Evolutionary conservation across 1,284 basidiomycete genomes (phyloP).

Genomic region (Naganishia sp.): DNA sequence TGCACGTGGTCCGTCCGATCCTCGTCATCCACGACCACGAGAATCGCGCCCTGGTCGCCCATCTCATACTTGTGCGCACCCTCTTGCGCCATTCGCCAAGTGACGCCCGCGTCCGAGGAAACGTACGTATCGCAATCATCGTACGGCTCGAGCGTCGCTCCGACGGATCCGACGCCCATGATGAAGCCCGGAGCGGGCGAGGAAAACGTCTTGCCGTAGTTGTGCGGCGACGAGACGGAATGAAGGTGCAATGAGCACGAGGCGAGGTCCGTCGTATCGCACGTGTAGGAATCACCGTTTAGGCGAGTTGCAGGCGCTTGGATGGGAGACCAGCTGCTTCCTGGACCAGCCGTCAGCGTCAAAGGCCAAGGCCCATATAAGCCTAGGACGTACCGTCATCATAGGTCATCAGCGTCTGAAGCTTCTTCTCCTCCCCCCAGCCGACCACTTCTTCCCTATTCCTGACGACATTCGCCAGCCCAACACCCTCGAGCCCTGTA

Average conservation of each 20-base stretch:
- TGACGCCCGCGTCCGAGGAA: slow-evolving; percentile 82
- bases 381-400: slow-evolving; percentile 69
- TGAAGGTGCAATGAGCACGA: slow-evolving; percentile 85
- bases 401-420: slow-evolving; percentile 81
- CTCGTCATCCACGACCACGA: slow-evolving; percentile 86
- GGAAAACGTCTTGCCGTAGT: slow-evolving; percentile 89
- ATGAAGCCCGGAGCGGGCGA: slow-evolving; percentile 84
- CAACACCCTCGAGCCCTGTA: slow-evolving; percentile 83
- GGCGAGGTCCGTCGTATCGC: slow-evolving; percentile 62
- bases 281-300: slow-evolving; percentile 65
- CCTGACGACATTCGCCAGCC: slow-evolving; percentile 80
- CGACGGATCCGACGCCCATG: slow-evolving; percentile 92
- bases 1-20: slow-evolving; percentile 69
- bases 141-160: slow-evolving; percentile 70
- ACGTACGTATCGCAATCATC: slow-evolving; percentile 92
- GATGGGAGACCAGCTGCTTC: slow-evolving; percentile 74
- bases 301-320: slow-evolving; percentile 65
- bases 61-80: slow-evolving; percentile 94
- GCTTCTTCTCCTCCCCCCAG: slow-evolving; percentile 64
- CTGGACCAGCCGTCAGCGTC: slow-evolving; percentile 43
- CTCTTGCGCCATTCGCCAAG: slow-evolving; percentile 75
- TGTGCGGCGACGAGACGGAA: slow-evolving; percentile 86
- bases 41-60: slow-evolving; percentile 80
- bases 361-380: neutral
- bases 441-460: slow-evolving; percentile 82